phyloP scores from a whole-genome alignment of 2,329 filamentous ascomycete species.

The Metarhizium sp. region DNA sequence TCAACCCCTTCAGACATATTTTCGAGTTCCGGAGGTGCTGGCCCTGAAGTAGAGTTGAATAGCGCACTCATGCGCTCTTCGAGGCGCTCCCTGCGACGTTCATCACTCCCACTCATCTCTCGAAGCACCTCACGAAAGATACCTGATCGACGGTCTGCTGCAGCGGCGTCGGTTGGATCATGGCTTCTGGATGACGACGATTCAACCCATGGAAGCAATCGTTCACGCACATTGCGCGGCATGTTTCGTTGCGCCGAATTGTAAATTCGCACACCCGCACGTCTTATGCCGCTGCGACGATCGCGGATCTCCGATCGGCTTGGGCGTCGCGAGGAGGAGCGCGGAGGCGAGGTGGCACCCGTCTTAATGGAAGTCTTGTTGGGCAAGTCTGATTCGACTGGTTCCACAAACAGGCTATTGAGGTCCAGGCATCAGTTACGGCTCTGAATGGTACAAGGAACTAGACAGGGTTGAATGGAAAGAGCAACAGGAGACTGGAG shows the following conservation, averaged over 20 bases:
- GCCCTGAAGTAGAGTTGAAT: conserved; percentile 9
- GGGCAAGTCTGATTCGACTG: conserved; percentile 33
- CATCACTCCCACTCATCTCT: conserved; percentile 13
- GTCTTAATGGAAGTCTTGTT: conserved; percentile 24
- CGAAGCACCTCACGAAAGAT: conserved; percentile 5
- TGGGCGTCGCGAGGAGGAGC: conserved; percentile 31
- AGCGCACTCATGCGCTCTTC: conserved; percentile 19
- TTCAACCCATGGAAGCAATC: conserved; percentile 14
- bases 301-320: conserved; percentile 23
- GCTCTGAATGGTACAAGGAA: background rate
- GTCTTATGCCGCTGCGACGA: conserved; percentile 12
- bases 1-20: conserved; percentile 8
- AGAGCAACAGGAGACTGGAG: conserved; percentile 3
- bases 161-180: background rate
- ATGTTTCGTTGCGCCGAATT: conserved; percentile 16
- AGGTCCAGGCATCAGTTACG: conserved; percentile 10
- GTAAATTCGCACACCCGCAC: conserved; percentile 19
- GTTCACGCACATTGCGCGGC: conserved; percentile 8
- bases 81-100: conserved; percentile 15
- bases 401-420: conserved; percentile 35
- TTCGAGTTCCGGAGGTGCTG: conserved; percentile 6
- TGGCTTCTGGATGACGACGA: conserved; percentile 8
- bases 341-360: conserved; percentile 20
- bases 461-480: background rate
- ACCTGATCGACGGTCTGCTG: conserved; percentile 1